Base-by-base conservation (phyloP, 805 yeast genomes). In the Metschnikowia picachoensis region DNA sequence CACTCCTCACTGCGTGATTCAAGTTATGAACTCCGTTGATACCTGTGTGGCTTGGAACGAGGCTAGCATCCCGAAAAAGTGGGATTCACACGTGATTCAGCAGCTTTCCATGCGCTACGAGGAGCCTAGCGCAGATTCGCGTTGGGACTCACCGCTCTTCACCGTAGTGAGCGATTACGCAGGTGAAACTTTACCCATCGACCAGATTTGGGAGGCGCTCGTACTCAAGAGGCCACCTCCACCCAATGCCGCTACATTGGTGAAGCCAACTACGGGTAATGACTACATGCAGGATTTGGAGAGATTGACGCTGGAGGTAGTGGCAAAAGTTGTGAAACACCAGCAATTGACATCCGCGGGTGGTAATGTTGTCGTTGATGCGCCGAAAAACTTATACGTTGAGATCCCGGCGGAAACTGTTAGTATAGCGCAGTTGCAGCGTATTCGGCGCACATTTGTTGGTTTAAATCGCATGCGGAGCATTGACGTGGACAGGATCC, bases 111-210 rank as follows among this genome's bases (percentile, higher is more conserved):
- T 90, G 80, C 67, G 99, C 48, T 94, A 83, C 60, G 99, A 94
- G 65, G 99, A 94, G 62, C 99, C 99, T 0, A 85, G 88, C 60
- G 81, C 82, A 30, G 78, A 79, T 58, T 79, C 84, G 27, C 70
- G 97, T 49, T 94, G 99, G 99, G 99, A 94, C 60, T 81, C 95
- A 4, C 99, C 99, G 6, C 68, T 92, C 50, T 83, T 90, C 60
- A 80, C 88, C 0, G 65, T 91, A 1, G 77, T 82, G 3, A 76
- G 71, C 57, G 80, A 77, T 41, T 57, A 62, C 35, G 65, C 60
- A 11, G 83, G 83, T 30, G 70, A 69, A 13, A 66, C 65, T 3
- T 59, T 83, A 25, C 87, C 90, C 0, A 63, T 84, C 16, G 85
- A 83, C 1, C 86, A 80, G 14, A 76, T 94, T 2, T 82, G 85